These are phyloP conservation scores for Plasmodium fragile DNA, from an alignment of 169 alveolate species.

Conservation along the genomic window DNA sequence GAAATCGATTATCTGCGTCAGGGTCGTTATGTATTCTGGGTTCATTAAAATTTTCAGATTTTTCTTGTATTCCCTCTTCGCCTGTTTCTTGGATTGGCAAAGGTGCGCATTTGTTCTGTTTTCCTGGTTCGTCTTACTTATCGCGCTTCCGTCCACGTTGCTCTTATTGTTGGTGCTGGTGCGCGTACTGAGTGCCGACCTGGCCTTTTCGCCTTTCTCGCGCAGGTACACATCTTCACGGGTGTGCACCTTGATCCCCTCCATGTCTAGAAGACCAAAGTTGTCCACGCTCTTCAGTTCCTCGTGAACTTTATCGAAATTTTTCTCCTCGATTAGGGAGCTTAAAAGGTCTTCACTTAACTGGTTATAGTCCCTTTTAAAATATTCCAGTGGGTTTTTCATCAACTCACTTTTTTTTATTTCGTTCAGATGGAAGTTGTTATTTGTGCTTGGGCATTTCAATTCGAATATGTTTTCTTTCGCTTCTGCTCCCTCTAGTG, in stretches of 20 bases:
- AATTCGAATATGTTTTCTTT: neutral
- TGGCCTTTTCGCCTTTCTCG: neutral
- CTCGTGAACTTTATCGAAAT: neutral
- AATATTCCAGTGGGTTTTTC: conserved; percentile 20
- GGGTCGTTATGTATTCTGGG: conserved; percentile 57
- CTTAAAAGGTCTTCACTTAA: conserved; percentile 17
- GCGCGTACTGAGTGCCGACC: neutral
- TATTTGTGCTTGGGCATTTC: conserved; percentile 7
- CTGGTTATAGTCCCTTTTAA: conserved; percentile 16
- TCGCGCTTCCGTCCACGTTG: neutral
- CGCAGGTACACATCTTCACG: neutral
- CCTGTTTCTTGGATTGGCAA: neutral
- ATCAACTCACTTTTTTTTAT: neutral
- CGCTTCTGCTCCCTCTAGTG: neutral
- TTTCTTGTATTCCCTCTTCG: conserved; percentile 5
- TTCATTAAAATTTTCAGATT: conserved; percentile 48
- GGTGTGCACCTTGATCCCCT: neutral
- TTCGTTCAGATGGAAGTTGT: neutral
- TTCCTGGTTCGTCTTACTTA: neutral
- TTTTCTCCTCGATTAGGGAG: neutral
- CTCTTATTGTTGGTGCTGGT: neutral
- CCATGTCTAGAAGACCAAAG: conserved; percentile 5
- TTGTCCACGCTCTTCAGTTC: conserved; percentile 1
- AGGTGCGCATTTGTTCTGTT: conserved; percentile 1
- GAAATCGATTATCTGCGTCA: conserved; percentile 69